Evolutionary conservation across 768 basidiomycete genomes (phyloP).

Genomic region (Coprinellus micaceus): DNA sequence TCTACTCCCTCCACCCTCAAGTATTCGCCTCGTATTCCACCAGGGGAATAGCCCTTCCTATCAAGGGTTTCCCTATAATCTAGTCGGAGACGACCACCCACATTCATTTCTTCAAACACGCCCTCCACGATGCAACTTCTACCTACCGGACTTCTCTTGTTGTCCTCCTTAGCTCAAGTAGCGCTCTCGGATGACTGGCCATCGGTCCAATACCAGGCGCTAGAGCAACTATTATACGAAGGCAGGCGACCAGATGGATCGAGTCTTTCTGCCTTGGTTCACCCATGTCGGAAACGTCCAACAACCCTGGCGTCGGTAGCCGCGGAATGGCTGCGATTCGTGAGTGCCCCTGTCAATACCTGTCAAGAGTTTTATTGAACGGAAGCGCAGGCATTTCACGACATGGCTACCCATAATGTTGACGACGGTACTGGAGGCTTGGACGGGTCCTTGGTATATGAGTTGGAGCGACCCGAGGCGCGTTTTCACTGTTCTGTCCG

Average conservation of each 20-base stretch:
- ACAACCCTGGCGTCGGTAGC: slow-evolving; percentile 26
- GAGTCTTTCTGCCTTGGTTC: slow-evolving; percentile 29
- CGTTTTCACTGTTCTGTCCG: slow-evolving; percentile 9
- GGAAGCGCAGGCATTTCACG: slow-evolving; percentile 45
- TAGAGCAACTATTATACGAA: slow-evolving; percentile 31
- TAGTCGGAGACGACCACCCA: not conserved
- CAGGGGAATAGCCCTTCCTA: not conserved
- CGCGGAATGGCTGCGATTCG: slow-evolving; percentile 36
- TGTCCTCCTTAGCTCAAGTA: slow-evolving; percentile 6
- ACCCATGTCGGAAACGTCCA: slow-evolving; percentile 29
- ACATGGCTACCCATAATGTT: slow-evolving; percentile 44
- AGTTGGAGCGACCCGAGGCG: slow-evolving; percentile 40
- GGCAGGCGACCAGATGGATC: slow-evolving; percentile 30
- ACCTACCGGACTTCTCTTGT: not conserved
- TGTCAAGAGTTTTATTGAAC: not conserved
- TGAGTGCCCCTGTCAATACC: slow-evolving; percentile 13
- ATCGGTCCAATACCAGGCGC: slow-evolving; percentile 34
- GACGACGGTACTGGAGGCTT: slow-evolving; percentile 47
- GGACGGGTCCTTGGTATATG: slow-evolving; percentile 48
- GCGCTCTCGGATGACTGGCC: slow-evolving; percentile 28
- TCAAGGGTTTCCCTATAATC: not conserved
- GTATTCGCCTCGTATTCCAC: too few species aligned
- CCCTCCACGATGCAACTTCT: not conserved
- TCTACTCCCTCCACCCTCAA: too few species aligned
- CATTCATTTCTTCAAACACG: slow-evolving; percentile 1